These are phyloP conservation scores for Rhipidocladum racemiflorum DNA, from an alignment of 176 grass and related monocot species.

Conservation along the genomic window DNA sequence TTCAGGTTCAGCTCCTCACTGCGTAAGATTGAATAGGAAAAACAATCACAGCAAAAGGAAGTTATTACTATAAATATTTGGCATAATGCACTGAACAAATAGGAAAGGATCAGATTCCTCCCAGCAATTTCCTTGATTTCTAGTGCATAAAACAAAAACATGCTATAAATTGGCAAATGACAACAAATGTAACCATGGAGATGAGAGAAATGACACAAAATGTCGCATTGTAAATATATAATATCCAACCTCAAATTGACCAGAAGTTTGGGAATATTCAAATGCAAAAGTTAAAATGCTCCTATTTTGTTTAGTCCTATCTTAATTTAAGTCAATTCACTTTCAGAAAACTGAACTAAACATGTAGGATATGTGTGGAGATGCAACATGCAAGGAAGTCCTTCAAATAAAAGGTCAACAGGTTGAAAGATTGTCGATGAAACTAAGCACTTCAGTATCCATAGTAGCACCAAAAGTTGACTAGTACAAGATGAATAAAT, in stretches of 20 bases:
- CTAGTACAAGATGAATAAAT: neutral
- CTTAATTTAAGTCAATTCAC: neutral
- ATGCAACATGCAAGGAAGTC: neutral
- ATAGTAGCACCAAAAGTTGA: conserved; percentile 20
- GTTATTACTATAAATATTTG: neutral
- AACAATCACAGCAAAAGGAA: neutral
- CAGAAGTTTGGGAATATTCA: neutral
- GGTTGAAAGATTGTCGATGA: neutral
- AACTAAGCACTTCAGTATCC: neutral
- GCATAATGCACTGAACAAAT: conserved; percentile 8
- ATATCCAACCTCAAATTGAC: neutral
- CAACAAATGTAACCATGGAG: conserved; percentile 4
- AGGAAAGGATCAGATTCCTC: neutral
- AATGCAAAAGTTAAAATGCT: neutral
- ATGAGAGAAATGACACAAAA: conserved; percentile 1
- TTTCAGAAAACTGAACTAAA: conserved; percentile 8
- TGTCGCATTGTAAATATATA: neutral
- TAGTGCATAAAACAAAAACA: neutral
- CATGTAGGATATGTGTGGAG: neutral
- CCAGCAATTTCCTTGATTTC: neutral
- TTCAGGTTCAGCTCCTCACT: conserved; percentile 95
- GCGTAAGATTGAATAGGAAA: conserved; percentile 26
- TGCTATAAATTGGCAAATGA: neutral
- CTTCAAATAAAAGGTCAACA: neutral
- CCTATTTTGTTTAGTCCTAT: neutral